Evolutionary conservation across 2,329 filamentous ascomycete species (phyloP).

Genomic region (Shiraia bambusicola): DNA sequence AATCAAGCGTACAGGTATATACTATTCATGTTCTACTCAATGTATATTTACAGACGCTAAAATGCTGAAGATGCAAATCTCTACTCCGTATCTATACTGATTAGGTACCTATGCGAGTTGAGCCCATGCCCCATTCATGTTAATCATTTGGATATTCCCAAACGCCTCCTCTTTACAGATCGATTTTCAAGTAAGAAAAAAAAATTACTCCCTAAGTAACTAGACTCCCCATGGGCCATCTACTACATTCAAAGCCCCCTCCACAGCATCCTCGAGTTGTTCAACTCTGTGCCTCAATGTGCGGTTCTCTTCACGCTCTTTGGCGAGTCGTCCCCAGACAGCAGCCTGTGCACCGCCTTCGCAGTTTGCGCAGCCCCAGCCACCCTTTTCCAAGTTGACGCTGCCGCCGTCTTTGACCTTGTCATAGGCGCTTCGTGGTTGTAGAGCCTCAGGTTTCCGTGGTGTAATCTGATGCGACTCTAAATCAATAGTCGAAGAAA

Average conservation of each 20-base stretch:
- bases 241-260: slow-evolving; percentile 59
- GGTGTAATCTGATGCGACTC: slow-evolving; percentile 35
- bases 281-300: slow-evolving; percentile 55
- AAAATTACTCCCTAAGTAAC: too few relatives aligned
- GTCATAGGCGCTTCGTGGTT: slow-evolving; percentile 37
- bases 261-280: slow-evolving; percentile 57
- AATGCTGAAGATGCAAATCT: too few relatives aligned
- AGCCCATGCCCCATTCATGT: too few relatives aligned
- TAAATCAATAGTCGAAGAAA: slow-evolving; percentile 39
- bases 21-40: too few relatives aligned
- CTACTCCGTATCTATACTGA: too few relatives aligned
- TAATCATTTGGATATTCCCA: too few relatives aligned
- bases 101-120: too few relatives aligned
- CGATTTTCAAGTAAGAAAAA: too few relatives aligned
- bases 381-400: slow-evolving; percentile 26
- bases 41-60: too few relatives aligned
- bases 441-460: slow-evolving; percentile 35
- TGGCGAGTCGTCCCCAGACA: slow-evolving; percentile 56
- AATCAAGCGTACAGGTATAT: too few relatives aligned
- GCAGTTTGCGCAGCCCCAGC: slow-evolving; percentile 39
- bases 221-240: slow-evolving; percentile 34
- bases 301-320: slow-evolving; percentile 58
- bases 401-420: slow-evolving; percentile 47
- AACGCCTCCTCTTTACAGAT: too few relatives aligned
- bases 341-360: slow-evolving; percentile 42